phyloP scores from a whole-genome alignment of 352 stramenopile species.

The Peronosclerospora sorghi region DNA sequence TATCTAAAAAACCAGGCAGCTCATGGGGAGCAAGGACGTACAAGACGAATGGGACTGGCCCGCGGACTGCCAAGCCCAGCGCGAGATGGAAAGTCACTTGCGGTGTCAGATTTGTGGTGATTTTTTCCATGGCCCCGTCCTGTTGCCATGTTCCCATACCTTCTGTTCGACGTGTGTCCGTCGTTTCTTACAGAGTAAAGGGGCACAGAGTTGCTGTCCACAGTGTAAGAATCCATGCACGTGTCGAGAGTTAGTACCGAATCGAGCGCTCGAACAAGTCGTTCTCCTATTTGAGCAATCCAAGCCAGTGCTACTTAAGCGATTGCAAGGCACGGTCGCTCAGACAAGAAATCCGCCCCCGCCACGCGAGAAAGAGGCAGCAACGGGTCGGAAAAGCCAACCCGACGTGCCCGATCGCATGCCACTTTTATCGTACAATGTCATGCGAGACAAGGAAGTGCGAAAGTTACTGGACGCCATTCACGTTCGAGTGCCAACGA shows the following conservation, averaged over 20 bases:
- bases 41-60: slow-evolving; percentile 79
- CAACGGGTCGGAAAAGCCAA: slow-evolving; percentile 25
- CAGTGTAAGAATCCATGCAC: slow-evolving; percentile 67
- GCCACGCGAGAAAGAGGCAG: slow-evolving; percentile 13
- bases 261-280: slow-evolving; percentile 66
- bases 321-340: slow-evolving; percentile 15
- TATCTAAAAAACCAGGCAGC: slow-evolving; percentile 5
- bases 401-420: slow-evolving; percentile 28
- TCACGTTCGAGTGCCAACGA: slow-evolving; percentile 42
- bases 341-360: too few species aligned
- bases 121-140: slow-evolving; percentile 71
- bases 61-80: slow-evolving; percentile 35
- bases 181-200: slow-evolving; percentile 62
- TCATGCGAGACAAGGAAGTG: slow-evolving; percentile 82
- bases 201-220: slow-evolving; percentile 60
- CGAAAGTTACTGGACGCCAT: slow-evolving; percentile 62
- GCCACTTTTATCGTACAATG: slow-evolving; percentile 70
- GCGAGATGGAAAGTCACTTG: slow-evolving; percentile 61
- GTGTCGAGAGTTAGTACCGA: slow-evolving; percentile 48
- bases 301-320: slow-evolving; percentile 52
- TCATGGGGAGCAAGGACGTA: slow-evolving; percentile 11
- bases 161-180: slow-evolving; percentile 82
- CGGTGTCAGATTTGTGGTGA: slow-evolving; percentile 79
- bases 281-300: slow-evolving; percentile 50
- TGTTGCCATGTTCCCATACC: slow-evolving; percentile 66